Base-by-base conservation (phyloP, 768 basidiomycete species). In the Lactarius trivialis region DNA sequence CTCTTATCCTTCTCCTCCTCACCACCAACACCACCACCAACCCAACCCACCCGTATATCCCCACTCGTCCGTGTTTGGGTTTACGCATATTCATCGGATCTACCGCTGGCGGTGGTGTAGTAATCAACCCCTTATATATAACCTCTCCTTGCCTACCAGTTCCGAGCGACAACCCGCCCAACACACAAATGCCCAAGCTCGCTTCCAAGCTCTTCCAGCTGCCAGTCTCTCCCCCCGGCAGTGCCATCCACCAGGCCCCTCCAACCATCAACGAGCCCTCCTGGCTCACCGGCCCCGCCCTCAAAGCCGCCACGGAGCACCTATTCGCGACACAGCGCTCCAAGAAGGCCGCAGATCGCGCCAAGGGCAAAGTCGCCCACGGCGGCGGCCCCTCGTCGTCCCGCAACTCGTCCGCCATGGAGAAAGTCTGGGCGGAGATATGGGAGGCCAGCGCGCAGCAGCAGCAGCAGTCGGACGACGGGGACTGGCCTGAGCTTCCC, bases 311-410 rank as follows among this genome's bases (percentile, higher is more conserved):
- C 3, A 52, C 58, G 37, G 66, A 66, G n/a, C 64, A 57, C 37
- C 52, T 57, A 4, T 56, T 55, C 55, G 61, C 56, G 2, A 60
- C 58, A 1, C 66, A 67, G 39, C 66, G 66, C 8, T 58, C 60
- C 4, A 66, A 59, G 65, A 65, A 67, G n/a, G 64, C 66, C 24
- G 21, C 50, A 0, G 66, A 67, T 30, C 66, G 66, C 26, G 65
- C 66, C 56, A 67, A 65, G n/a, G 57, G 54, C 36, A 63, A 63
- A 14, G n/a, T n/a, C n/a, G 43, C 52, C 24, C 21, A 12, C 24
- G 41, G 8, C 17, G 39, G 39, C 19, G 30, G 3, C 21, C n/a
- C 2, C 30, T 1, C 32, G 51, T 33, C 21, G 26, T 9, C 62
- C 26, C 56, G 33, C 51, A 21, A 15, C 1, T 8, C 37, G 4